Conservation (phyloP, 2,329 filamentous ascomycete species). For the Botrytis fragariae region DNA sequence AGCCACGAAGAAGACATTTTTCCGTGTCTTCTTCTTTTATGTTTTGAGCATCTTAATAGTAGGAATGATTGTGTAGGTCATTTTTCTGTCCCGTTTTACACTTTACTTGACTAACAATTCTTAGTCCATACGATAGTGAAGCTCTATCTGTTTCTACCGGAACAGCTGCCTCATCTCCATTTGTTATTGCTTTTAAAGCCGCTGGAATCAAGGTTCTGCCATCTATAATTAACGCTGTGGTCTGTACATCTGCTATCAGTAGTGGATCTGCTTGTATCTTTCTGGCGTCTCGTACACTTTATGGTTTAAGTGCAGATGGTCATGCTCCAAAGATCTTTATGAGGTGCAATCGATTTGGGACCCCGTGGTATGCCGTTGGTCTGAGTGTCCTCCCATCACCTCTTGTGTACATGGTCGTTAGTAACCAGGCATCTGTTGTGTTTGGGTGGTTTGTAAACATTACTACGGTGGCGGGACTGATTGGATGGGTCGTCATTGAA, state of each 20-base stretch:
- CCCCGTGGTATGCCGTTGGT: conserved; percentile 54
- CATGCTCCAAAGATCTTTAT: conserved; percentile 56
- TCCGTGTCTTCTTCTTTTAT: conserved; percentile 55
- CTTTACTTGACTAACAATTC: conserved; percentile 49
- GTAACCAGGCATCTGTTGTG: conserved; percentile 54
- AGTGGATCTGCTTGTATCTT: conserved; percentile 20
- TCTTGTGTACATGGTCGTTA: conserved; percentile 67
- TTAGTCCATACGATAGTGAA: conserved; percentile 54
- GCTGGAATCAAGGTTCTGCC: conserved; percentile 68
- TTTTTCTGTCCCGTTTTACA: conserved; percentile 34
- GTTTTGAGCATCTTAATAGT: conserved; percentile 41
- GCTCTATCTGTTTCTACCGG: conserved; percentile 42
- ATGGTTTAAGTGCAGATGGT: conserved; percentile 54
- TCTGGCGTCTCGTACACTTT: conserved; percentile 48
- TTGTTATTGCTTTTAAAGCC: conserved; percentile 68
- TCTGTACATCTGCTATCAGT: conserved; percentile 51
- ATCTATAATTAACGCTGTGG: conserved; percentile 73
- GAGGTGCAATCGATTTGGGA: conserved; percentile 55
- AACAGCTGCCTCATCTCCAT: conserved; percentile 55
- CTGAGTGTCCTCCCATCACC: conserved; percentile 59
- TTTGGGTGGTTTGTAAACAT: conserved; percentile 67
- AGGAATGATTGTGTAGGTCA: conserved; percentile 49
- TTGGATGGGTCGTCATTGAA: conserved; percentile 61
- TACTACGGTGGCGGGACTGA: conserved; percentile 60
- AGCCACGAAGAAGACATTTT: conserved; percentile 51